A percentile compares a stretch with the other conserved stretches of the same genome.
These are phyloP conservation scores for Epichloe sp. DNA, from an alignment of 2,329 filamentous ascomycete species.

Conservation along the genomic window DNA sequence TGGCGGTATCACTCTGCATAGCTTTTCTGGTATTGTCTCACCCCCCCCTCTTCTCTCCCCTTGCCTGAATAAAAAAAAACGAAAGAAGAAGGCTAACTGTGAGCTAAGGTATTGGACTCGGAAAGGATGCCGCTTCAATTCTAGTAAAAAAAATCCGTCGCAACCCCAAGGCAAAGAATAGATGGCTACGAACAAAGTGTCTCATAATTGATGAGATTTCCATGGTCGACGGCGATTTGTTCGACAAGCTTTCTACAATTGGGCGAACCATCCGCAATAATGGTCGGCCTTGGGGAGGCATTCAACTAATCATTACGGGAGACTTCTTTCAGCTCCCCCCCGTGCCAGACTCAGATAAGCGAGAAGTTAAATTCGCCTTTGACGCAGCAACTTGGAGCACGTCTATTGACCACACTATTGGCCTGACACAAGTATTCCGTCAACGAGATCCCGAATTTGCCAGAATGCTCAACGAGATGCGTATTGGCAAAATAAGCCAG, in stretches of 20 bases:
- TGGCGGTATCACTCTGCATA: conserved; percentile 88
- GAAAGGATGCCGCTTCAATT: conserved; percentile 71
- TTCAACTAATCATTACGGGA: conserved; percentile 88
- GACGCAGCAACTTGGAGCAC: conserved; percentile 86
- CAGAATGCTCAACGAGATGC: conserved; percentile 95
- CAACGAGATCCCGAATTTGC: conserved; percentile 86
- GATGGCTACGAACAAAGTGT: conserved; percentile 80
- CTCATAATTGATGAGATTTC: conserved; percentile 92
- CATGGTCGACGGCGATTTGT: conserved; percentile 95
- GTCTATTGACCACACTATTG: conserved; percentile 89
- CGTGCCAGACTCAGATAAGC: conserved; percentile 63
- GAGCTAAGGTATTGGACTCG: conserved; percentile 57
- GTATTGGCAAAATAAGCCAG: conserved; percentile 68
- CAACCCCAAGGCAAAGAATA: conserved; percentile 74
- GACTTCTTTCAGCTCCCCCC: conserved; percentile 97
- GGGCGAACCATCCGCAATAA: conserved; percentile 80
- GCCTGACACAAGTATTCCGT: conserved; percentile 88
- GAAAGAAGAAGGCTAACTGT: neutral
- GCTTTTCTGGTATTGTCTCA: conserved; percentile 57
- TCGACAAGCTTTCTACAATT: conserved; percentile 88
- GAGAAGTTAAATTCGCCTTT: conserved; percentile 76
- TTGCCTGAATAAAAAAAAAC: neutral
- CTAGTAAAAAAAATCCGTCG: conserved; percentile 76
- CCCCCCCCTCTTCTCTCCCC: neutral
- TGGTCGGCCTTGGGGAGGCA: conserved; percentile 84